Conservation (phyloP, 2,329 filamentous ascomycete genomes). For the Colletotrichum sp. region DNA sequence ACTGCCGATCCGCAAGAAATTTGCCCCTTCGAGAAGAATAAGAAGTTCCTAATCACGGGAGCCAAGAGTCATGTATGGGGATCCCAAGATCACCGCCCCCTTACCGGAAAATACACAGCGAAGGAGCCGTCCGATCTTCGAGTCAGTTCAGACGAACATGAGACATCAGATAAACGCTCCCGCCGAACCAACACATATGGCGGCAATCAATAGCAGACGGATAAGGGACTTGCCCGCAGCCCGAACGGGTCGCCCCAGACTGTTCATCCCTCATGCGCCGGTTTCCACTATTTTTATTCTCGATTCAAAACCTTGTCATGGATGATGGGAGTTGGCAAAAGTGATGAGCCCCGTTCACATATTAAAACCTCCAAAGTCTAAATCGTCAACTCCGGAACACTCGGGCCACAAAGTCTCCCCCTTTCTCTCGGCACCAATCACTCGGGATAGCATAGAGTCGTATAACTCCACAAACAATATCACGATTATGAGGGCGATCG, state of each 20-base stretch:
- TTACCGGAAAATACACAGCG: neutral
- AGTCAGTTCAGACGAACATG: conserved; percentile 5
- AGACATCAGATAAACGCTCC: neutral
- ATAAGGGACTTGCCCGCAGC: neutral
- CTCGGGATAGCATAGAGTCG: neutral
- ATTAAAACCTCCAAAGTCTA: conserved; percentile 4
- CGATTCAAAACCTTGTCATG: conserved; percentile 4
- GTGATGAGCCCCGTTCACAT: neutral
- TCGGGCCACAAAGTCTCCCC: neutral
- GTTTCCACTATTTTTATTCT: neutral
- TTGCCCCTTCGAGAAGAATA: neutral
- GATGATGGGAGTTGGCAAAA: neutral
- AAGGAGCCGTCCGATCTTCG: neutral
- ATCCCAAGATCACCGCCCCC: neutral
- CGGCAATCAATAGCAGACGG: neutral
- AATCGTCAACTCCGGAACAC: conserved; percentile 1
- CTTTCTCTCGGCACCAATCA: neutral
- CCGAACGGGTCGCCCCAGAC: neutral
- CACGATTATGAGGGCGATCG: neutral
- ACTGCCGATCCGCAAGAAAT: neutral
- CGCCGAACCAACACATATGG: neutral
- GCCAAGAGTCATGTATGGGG: neutral
- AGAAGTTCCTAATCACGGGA: neutral
- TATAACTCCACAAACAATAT: neutral
- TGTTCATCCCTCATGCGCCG: neutral